Conservation (phyloP, 305 asterid genomes). For the Fraxinus platypoda region DNA sequence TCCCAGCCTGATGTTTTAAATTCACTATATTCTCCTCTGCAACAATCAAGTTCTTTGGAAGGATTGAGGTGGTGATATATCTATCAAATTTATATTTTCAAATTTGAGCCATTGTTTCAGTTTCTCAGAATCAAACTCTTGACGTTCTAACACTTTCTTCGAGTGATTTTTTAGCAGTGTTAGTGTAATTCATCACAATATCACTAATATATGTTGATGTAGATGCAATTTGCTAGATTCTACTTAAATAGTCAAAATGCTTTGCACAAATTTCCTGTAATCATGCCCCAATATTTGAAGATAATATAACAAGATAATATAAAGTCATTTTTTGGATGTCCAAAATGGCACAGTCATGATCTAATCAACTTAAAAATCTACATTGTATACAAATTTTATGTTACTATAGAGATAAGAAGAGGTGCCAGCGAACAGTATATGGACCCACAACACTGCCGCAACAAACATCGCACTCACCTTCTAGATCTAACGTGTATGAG, state of each 20-base stretch:
- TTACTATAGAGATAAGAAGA: constrained; percentile 7
- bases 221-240: not conserved
- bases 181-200: constrained; percentile 5
- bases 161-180: not conserved
- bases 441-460: constrained; percentile 1
- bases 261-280: not conserved
- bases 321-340: not conserved
- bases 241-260: not conserved
- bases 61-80: constrained; percentile 65
- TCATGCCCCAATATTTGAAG: not conserved
- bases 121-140: constrained; percentile 3
- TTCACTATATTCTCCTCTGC: constrained; percentile 94
- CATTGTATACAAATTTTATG: constrained; percentile 1
- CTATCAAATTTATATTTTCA: constrained; percentile 17
- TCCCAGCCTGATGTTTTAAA: constrained; percentile 94
- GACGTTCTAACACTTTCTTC: not conserved
- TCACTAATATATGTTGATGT: constrained; percentile 12
- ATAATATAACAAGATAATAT: not conserved
- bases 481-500: not conserved
- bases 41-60: constrained; percentile 82
- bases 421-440: not conserved
- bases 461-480: not conserved
- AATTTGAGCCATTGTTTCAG: constrained; percentile 11
- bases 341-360: constrained; percentile 4
- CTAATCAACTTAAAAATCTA: not conserved